Conservation (phyloP, 345 rosid genomes). For the Toxicodendron radicans region DNA sequence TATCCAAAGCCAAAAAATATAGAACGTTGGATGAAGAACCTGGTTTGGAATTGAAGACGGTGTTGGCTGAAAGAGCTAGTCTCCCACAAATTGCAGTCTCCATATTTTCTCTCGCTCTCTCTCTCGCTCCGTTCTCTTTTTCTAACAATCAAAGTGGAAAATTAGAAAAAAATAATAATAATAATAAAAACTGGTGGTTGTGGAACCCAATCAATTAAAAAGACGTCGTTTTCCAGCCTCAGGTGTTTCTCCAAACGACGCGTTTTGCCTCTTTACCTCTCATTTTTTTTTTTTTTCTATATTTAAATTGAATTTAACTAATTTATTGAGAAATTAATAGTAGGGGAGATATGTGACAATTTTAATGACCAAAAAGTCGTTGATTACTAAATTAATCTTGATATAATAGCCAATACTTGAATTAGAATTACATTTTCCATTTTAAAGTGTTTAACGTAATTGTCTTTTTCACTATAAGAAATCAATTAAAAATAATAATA, state of each 20-base stretch:
- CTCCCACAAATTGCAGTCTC: slow-evolving; percentile 77
- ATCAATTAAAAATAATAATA: no score
- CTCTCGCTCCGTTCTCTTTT: slow-evolving; percentile 23
- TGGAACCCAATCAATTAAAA: neutral
- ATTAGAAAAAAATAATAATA: neutral
- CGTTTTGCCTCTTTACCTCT: slow-evolving; percentile 14
- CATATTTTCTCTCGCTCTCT: slow-evolving; percentile 31
- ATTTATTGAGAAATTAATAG: no score
- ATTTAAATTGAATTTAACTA: neutral
- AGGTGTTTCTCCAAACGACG: neutral
- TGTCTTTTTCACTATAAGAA: no score
- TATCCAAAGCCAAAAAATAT: neutral
- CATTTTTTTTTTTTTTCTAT: neutral
- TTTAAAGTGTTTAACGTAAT: no score
- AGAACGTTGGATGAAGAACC: slow-evolving; percentile 33
- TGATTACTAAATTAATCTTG: no score
- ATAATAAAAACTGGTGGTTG: slow-evolving; percentile 6
- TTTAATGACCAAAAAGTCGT: no score
- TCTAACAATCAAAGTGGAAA: neutral
- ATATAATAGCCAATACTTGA: no score
- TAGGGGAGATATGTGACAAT: no score
- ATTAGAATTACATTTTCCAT: no score
- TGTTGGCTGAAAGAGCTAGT: slow-evolving; percentile 65
- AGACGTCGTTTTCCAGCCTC: slow-evolving; percentile 5
- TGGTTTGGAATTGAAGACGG: slow-evolving; percentile 57